A percentile compares a stretch with the other conserved stretches of the same genome.
Conservation (phyloP, 441 rosid genomes). For the Brassica hybrid region DNA sequence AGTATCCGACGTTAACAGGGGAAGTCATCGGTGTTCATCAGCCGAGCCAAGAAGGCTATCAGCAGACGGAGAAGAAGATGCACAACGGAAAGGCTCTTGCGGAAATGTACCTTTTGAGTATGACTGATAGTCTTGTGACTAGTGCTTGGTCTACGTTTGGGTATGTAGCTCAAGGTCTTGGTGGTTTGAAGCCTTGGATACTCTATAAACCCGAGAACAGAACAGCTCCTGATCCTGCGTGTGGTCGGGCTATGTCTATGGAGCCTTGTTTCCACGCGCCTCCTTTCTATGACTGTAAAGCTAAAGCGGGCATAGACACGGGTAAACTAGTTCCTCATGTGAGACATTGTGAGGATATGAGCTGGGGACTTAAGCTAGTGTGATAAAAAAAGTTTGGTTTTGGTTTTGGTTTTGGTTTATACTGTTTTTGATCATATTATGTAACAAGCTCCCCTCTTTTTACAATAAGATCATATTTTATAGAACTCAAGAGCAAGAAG, state of each 20-base stretch:
- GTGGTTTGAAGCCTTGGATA: constrained; percentile 86
- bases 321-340: constrained; percentile 74
- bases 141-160: constrained; percentile 94
- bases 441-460: constrained; percentile 1
- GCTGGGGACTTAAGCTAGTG: constrained; percentile 91
- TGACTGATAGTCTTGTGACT: constrained; percentile 74
- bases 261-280: constrained; percentile 97
- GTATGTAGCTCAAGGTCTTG: constrained; percentile 89
- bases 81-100: constrained; percentile 85
- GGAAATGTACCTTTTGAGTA: constrained; percentile 79
- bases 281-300: constrained; percentile 84
- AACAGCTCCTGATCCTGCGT: constrained; percentile 72
- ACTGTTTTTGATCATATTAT: constrained; percentile 14
- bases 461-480: constrained; percentile 21
- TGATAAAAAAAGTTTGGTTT: too few relatives aligned
- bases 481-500: constrained; percentile 11
- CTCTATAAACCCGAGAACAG: constrained; percentile 70
- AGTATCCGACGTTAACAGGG: constrained; percentile 65
- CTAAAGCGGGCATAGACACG: constrained; percentile 71
- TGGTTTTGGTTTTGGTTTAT: neutral
- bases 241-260: constrained; percentile 71
- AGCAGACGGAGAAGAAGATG: constrained; percentile 62
- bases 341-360: constrained; percentile 82
- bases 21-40: constrained; percentile 69
- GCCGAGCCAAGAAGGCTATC: constrained; percentile 84